These are phyloP conservation scores for Hypoxylon sp. DNA, from an alignment of 2,329 filamentous ascomycete genomes.

Conservation along the genomic window DNA sequence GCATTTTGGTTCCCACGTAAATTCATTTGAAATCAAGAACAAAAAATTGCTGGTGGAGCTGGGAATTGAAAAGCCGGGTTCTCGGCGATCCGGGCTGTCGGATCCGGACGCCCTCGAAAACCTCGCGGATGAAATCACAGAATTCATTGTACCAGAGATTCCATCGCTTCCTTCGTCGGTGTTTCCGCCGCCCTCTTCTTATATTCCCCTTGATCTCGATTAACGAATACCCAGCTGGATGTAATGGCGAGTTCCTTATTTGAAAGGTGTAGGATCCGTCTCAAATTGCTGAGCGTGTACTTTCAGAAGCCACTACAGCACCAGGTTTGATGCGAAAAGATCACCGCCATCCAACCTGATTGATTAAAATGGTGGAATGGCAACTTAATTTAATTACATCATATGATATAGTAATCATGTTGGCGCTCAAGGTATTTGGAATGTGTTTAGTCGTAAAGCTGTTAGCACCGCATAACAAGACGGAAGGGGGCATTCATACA, in stretches of 20 bases:
- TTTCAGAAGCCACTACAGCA: no score
- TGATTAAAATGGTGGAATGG: no score
- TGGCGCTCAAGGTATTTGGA: no score
- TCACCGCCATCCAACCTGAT: background rate
- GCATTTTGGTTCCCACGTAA: conserved; percentile 5
- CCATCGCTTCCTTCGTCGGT: background rate
- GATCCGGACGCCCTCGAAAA: background rate
- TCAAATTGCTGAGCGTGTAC: background rate
- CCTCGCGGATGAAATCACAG: background rate
- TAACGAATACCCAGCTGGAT: conserved; percentile 1
- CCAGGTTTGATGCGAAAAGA: no score
- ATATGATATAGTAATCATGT: no score
- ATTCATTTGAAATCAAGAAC: conserved; percentile 14
- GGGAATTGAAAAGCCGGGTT: conserved; percentile 5
- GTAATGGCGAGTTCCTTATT: no score
- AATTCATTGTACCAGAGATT: background rate
- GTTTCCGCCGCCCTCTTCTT: conserved; percentile 5
- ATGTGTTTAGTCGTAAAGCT: no score
- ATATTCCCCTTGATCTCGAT: conserved; percentile 13
- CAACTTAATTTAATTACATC: no score
- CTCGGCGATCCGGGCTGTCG: conserved; percentile 1
- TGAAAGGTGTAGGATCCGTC: background rate
- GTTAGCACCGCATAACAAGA: no score
- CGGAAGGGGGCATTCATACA: no score
- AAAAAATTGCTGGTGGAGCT: conserved; percentile 1